Base-by-base conservation (phyloP, 2,329 filamentous ascomycete genomes). In the Aspergillus sp. region DNA sequence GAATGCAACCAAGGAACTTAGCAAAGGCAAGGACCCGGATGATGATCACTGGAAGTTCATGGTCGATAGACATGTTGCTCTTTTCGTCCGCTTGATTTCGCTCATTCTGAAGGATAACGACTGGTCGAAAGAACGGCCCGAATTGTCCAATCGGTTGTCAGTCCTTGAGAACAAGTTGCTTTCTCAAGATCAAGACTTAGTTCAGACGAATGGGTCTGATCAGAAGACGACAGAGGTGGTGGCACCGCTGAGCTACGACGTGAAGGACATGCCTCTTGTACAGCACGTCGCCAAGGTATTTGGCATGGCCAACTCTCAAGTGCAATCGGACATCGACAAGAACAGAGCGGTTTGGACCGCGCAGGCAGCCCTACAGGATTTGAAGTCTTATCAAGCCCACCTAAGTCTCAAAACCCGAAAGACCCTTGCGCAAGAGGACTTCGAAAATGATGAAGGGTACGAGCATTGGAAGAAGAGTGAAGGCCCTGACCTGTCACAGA, bases 221-320 rank as follows among this genome's bases (percentile, higher is more conserved):
- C 81, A 80, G 43, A 86, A 80, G 42, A 86, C 85, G 7, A 78
- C 93, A 53, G 91, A 96, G 66, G 86, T 91, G 19, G 78, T 87
- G 48, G 81, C 90, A 2, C 90, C 91, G 9, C 74, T 94, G 49
- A 93, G 83, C 62, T 88, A 95, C 67, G 88, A 96, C 67, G 85
- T 97, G 63, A 95, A 93, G 69, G 93, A 98, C 64, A 98, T 98
- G 93, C 85, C 85, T 33, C 80, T 96, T 70, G 93, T 95, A 23
- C 85, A 93, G 65, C 81, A 85, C 32, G 90, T 98, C 22, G 87
- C 86, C 44, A 84, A 80, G 59, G 87, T 96, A 53, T 98, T 97
- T 69, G 86, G 86, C 41, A 77, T 91, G 50, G 83, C 83, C 39
- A 82, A 86, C 55, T 82, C 84, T 1, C 84, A 93, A 56, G 85